A percentile compares a stretch with the other conserved stretches of the same genome.
Conservation (phyloP, 2,329 filamentous ascomycete species). For the Drechmeria coniospora region DNA sequence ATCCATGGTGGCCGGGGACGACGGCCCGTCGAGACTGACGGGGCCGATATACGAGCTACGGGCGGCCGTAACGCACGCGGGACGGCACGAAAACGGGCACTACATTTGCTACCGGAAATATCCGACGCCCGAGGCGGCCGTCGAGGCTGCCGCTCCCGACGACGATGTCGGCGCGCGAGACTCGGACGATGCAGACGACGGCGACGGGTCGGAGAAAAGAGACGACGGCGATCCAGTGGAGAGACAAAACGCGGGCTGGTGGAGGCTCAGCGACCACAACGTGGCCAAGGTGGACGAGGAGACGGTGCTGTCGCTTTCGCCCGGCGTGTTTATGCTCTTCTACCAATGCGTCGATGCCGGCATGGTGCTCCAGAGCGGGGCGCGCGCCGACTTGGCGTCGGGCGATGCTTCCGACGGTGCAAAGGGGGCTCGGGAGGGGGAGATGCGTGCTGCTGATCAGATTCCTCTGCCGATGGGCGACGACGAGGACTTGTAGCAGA, state of each 20-base stretch:
- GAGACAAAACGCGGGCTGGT: constrained; percentile 49
- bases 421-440: not conserved
- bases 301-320: constrained; percentile 53
- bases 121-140: too few relatives aligned
- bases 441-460: not conserved
- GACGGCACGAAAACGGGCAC: constrained; percentile 86
- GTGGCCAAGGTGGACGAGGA: constrained; percentile 61
- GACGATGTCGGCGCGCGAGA: too few relatives aligned
- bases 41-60: constrained; percentile 60
- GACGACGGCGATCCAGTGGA: constrained; percentile 5
- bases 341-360: constrained; percentile 60
- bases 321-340: constrained; percentile 89
- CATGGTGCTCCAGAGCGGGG: constrained; percentile 25
- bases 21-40: constrained; percentile 31
- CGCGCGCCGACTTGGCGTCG: not conserved
- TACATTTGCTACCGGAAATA: constrained; percentile 83
- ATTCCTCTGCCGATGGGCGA: not conserved
- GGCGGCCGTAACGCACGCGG: constrained; percentile 78
- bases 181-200: not conserved
- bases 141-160: too few relatives aligned
- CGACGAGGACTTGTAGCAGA: not conserved
- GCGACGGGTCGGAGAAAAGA: constrained; percentile 2
- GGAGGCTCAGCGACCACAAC: constrained; percentile 78
- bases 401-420: not conserved
- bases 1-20: constrained; percentile 56